Conservation (phyloP, 495 filamentous ascomycete genomes). For the Hypomontagnella submonticulosa region DNA sequence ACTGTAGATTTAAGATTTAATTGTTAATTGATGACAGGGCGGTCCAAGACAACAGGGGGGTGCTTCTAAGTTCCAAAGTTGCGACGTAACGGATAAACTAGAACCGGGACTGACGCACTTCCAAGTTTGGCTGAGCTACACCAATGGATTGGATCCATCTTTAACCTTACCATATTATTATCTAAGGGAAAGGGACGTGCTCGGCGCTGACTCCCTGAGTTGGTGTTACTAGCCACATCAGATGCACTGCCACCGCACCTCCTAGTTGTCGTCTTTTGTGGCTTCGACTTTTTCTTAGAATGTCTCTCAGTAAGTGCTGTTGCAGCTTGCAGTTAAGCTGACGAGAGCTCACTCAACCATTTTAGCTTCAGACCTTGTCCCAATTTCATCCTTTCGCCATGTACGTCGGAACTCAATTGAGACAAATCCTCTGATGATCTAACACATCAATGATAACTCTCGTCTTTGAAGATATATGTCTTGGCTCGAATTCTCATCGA, state of each 20-base stretch:
- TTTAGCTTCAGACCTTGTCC: not conserved
- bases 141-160: too few relatives aligned
- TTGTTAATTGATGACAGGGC: slow-evolving; percentile 38
- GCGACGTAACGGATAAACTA: slow-evolving; percentile 30
- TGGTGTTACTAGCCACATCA: slow-evolving; percentile 17
- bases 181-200: not conserved
- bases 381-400: too few relatives aligned
- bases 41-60: slow-evolving; percentile 7
- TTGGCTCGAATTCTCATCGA: too few relatives aligned
- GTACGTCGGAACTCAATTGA: too few relatives aligned
- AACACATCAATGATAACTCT: too few relatives aligned
- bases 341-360: slow-evolving; percentile 8
- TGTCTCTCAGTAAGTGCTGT: not conserved
- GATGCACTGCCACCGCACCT: slow-evolving; percentile 2
- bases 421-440: too few relatives aligned
- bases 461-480: too few relatives aligned
- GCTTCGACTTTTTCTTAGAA: too few relatives aligned
- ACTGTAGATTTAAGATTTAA: slow-evolving; percentile 32
- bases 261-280: too few relatives aligned
- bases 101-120: slow-evolving; percentile 11
- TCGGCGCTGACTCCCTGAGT: too few relatives aligned
- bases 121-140: too few relatives aligned
- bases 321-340: not conserved
- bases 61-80: not conserved
- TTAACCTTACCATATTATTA: too few relatives aligned